Base-by-base conservation (phyloP, 495 filamentous ascomycete species). In the Paragyromitra xinjiangensis region DNA sequence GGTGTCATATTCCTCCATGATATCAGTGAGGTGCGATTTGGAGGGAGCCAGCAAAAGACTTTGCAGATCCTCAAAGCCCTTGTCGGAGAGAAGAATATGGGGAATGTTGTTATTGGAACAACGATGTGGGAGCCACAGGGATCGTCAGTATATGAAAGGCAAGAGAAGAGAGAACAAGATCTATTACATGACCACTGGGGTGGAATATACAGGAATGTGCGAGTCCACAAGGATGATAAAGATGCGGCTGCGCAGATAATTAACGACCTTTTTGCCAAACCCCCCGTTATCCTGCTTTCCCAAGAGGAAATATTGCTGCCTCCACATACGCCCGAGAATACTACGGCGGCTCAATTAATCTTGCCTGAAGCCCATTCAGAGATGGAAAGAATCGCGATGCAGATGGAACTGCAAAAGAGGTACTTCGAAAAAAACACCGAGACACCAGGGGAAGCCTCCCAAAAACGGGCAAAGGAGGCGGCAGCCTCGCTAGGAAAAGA, bases 1-100 rank as follows among this genome's bases (percentile, higher is more conserved):
- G 66, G 72, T 6, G 56, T 71, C 2, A 19, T 75, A 3, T 75
- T 71, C 29, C 71, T 74, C 2, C 65, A 74, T 14, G 71, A 71
- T 29, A 74, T 71, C 14, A 40, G 53, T 5, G 72, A 75, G 56
- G 55, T 8, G 0, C 66, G 66, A 7, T 64, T 63, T 34, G 34
- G 44, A 2, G 72, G 72, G 0, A 71, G 72, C 11, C 66, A 75
- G 34, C 37, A 53, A 29, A 75, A 70, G n/a, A 75, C 71, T 1
- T 44, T 66, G 40, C 11, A 39, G 6, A 51, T 78, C 5, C 64
- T 78, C 19, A 64, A 45, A n/a, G 19, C 19, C 3, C 11, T 78
- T 24, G 48, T 55, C 4, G 75, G 75, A 12, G 37, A 63, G 14
- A 11, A 9, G 4, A 16, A 37, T 9, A 68, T 78, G 44, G 42